Percentiles rank a stretch among this genome's conserved stretches.
Evolutionary conservation across 768 basidiomycete species (phyloP).

Genomic region (Leucocoprinus sp.): DNA sequence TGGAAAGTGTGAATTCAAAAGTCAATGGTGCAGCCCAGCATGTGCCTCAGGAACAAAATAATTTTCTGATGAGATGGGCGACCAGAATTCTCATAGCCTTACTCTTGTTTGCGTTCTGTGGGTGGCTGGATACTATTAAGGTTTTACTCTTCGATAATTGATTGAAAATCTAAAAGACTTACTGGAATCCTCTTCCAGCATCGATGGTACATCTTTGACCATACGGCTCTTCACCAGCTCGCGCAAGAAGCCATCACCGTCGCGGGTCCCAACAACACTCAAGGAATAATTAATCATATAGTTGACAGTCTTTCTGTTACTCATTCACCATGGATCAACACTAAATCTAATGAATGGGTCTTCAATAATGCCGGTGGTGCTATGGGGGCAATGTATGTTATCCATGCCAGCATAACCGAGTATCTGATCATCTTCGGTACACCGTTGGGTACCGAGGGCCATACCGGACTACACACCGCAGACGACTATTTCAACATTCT

Average conservation of each 20-base stretch:
- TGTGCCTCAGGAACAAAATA: constrained; percentile 7
- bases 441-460: constrained; percentile 94
- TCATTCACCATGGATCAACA: constrained; percentile 38
- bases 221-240: constrained; percentile 60
- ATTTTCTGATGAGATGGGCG: constrained; percentile 27
- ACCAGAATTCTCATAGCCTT: constrained; percentile 25
- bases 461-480: constrained; percentile 87
- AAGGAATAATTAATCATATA: constrained; percentile 75
- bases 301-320: constrained; percentile 59
- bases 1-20: too few species aligned
- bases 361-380: constrained; percentile 97
- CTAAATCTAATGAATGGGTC: constrained; percentile 76
- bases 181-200: constrained; percentile 36
- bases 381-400: constrained; percentile 97
- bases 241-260: constrained; percentile 61
- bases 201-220: constrained; percentile 84
- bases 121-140: constrained; percentile 58
- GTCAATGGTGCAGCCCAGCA: constrained; percentile 9
- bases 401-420: constrained; percentile 95
- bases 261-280: constrained; percentile 51
- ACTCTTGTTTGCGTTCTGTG: constrained; percentile 30
- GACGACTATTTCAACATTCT: constrained; percentile 99
- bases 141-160: constrained; percentile 22
- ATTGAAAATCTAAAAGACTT: background rate
- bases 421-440: constrained; percentile 96